A percentile compares a stretch with the other conserved stretches of the same genome.
phyloP scores from a whole-genome alignment of 345 rosid species.

The Kernera saxatilis region DNA sequence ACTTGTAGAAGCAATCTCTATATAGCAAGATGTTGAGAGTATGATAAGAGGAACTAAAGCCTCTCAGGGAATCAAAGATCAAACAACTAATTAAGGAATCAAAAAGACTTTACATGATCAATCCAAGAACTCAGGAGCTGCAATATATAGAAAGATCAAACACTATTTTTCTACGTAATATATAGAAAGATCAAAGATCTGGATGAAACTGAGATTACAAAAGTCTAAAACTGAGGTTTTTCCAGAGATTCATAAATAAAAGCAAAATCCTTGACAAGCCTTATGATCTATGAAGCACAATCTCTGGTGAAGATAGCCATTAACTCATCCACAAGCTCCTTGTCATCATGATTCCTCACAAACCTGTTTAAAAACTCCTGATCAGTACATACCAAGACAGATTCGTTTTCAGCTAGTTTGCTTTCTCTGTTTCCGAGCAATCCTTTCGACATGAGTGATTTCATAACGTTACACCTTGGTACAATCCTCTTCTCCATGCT shows the following conservation, averaged over 20 bases:
- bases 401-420: neutral
- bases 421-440: neutral
- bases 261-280: neutral
- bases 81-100: too few species aligned
- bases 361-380: neutral
- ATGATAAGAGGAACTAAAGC: too few species aligned
- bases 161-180: too few species aligned
- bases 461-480: conserved; percentile 30
- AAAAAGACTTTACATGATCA: too few species aligned
- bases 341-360: neutral
- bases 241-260: neutral
- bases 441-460: conserved; percentile 22
- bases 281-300: neutral
- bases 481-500: conserved; percentile 33
- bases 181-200: too few species aligned
- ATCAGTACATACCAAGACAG: neutral
- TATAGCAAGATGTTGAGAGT: too few species aligned
- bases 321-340: neutral
- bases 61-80: too few species aligned
- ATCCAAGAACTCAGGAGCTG: too few species aligned
- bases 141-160: too few species aligned
- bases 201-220: too few species aligned
- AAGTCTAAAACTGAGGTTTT: too few species aligned
- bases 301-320: neutral
- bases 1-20: too few species aligned